Base-by-base conservation (phyloP, 2,329 filamentous ascomycete species). In the Arthrobotrys sinensis region DNA sequence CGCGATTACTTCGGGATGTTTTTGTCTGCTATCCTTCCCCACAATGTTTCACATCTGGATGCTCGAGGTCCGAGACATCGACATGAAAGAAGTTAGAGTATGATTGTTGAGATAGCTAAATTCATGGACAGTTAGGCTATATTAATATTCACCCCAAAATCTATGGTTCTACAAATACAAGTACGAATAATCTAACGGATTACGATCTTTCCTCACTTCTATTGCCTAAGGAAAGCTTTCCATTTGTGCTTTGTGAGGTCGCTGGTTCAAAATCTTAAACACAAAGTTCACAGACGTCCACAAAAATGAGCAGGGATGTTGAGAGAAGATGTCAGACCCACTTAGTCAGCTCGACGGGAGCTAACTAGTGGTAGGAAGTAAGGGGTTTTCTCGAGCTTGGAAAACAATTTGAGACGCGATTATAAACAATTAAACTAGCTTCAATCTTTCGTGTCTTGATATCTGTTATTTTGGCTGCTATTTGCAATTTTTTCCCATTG, bases 311-410 rank as follows among this genome's bases (percentile, higher is more conserved):
- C 52, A 60, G n/a, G 55, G 55, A 43, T 60, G 53, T 43, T 40
- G 53, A 60, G 50, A 36, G 24, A 52, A n/a, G 50, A 55, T 28
- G 28, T 60, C 34, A 60, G 34, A 28, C 36, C 55, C 55, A 60
- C 55, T 60, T 60, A 43, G 55, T 28, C 21, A 60, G 55, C 36
- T 43, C 19, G 19, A 57, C 36, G 19, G 55, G 8, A 60, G 55
- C 36, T 60, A 43, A n/a, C 4, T 6, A 28, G 8, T 5, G 16
- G n/a, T 24, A 60, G 8, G n/a, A 40, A 60, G 8, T 34, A 60
- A 40, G 36, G 53, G 34, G 36, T 14, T 21, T 28, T 24, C 16
- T 43, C 32, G 1, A 5, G 2, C 8, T 14, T 32, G 8, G 1
- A 16, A 36, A 34, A 52, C 4, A 28, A 19, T 16, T 16, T 38